A percentile compares a stretch with the other conserved stretches of the same genome.
Evolutionary conservation across 2,329 filamentous ascomycete genomes (phyloP).

Genomic region (Setomelanomma holmii): DNA sequence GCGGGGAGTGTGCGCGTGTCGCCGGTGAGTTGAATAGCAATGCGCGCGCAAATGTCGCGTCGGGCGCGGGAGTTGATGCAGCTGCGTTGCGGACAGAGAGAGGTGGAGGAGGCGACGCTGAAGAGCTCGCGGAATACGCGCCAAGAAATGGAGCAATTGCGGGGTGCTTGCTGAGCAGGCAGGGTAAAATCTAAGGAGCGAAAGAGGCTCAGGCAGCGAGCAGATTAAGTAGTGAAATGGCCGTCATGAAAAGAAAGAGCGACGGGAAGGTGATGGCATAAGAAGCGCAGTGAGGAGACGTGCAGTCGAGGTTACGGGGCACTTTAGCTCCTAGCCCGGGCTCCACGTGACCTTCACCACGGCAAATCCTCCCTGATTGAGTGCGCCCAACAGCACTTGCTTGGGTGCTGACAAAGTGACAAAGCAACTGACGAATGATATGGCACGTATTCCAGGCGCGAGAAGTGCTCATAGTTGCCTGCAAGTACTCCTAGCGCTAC

Average conservation of each 20-base stretch:
- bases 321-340: background rate
- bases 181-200: slow-evolving; percentile 23
- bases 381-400: background rate
- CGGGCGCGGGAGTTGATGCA: slow-evolving; percentile 25
- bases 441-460: slow-evolving; percentile 4
- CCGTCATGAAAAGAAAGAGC: slow-evolving; percentile 38
- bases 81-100: slow-evolving; percentile 21
- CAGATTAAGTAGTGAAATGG: slow-evolving; percentile 41
- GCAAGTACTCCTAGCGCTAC: slow-evolving; percentile 29
- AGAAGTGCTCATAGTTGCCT: slow-evolving; percentile 20
- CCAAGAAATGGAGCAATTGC: slow-evolving; percentile 38
- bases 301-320: slow-evolving; percentile 4
- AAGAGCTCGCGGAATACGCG: slow-evolving; percentile 43
- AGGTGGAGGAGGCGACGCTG: slow-evolving; percentile 23
- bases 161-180: slow-evolving; percentile 18
- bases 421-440: slow-evolving; percentile 20
- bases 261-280: slow-evolving; percentile 24
- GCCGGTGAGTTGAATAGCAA: slow-evolving; percentile 22
- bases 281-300: slow-evolving; percentile 19
- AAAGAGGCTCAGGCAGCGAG: slow-evolving; percentile 31
- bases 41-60: slow-evolving; percentile 27
- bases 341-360: slow-evolving; percentile 3
- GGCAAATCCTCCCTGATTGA: slow-evolving; percentile 8
- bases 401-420: slow-evolving; percentile 18
- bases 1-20: slow-evolving; percentile 30